Conservation (phyloP, 2,329 filamentous ascomycete genomes). For the Pseudogymnoascus sp. region DNA sequence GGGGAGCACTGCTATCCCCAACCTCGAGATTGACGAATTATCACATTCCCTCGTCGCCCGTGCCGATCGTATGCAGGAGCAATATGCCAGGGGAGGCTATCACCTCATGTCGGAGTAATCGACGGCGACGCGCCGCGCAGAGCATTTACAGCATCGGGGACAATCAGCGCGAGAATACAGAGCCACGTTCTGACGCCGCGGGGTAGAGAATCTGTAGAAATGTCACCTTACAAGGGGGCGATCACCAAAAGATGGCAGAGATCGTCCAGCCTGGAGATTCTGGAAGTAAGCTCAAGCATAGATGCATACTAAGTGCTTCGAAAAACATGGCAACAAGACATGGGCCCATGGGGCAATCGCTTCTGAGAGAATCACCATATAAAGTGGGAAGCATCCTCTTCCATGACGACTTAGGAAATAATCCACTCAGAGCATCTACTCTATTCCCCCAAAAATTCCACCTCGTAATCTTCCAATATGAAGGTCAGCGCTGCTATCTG, state of each 20-base stretch:
- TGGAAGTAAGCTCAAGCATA: neutral
- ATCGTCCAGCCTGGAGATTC: neutral
- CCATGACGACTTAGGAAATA: neutral
- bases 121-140: neutral
- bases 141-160: neutral
- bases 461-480: neutral
- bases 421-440: neutral
- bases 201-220: neutral
- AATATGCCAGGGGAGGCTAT: neutral
- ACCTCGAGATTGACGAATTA: neutral
- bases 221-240: neutral
- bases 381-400: neutral
- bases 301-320: neutral
- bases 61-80: neutral
- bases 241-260: neutral
- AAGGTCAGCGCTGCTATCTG: conserved; percentile 8
- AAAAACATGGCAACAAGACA: neutral
- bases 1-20: neutral
- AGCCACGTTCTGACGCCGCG: neutral
- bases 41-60: neutral
- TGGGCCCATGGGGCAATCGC: neutral
- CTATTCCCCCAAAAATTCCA: neutral
- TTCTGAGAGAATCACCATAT: neutral
- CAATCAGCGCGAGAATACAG: neutral
- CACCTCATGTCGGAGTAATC: neutral